Conservation (phyloP, 192 early-diverging fungal species). For the Mortierella antarctica region DNA sequence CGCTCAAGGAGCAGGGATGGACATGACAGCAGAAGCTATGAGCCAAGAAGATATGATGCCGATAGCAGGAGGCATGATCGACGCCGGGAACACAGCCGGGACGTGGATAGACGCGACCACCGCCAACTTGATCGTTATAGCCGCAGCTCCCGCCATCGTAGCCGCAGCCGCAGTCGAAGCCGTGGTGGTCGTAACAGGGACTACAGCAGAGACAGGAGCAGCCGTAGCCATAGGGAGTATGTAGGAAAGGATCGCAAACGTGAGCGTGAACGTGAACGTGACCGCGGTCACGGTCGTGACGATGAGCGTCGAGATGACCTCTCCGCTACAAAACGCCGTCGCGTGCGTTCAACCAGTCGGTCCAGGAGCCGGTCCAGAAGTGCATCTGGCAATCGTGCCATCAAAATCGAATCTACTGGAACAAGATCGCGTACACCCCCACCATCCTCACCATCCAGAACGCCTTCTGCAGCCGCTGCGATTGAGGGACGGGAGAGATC, state of each 20-base stretch:
- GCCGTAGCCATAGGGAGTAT: slow-evolving; percentile 16
- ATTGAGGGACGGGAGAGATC: background rate
- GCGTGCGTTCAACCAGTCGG: slow-evolving; percentile 18
- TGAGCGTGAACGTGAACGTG: slow-evolving; percentile 13
- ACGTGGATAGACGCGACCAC: slow-evolving; percentile 14
- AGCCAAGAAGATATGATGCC: slow-evolving; percentile 14
- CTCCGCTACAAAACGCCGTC: slow-evolving; percentile 15
- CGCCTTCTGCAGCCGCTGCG: slow-evolving; percentile 11
- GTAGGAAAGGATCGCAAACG: slow-evolving; percentile 27
- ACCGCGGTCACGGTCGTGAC: slow-evolving; percentile 10
- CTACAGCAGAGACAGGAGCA: slow-evolving; percentile 7
- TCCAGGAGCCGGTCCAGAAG: slow-evolving; percentile 34
- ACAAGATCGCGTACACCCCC: slow-evolving; percentile 5
- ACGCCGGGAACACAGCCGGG: slow-evolving; percentile 20
- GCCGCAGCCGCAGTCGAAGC: slow-evolving; percentile 39
- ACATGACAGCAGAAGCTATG: background rate
- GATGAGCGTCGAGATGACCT: slow-evolving; percentile 5
- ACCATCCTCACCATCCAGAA: slow-evolving; percentile 8
- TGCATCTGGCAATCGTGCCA: background rate
- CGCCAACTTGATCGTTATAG: slow-evolving; percentile 16
- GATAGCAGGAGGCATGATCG: slow-evolving; percentile 16
- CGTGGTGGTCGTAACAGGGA: slow-evolving; percentile 37
- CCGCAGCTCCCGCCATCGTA: slow-evolving; percentile 39
- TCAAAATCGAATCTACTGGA: background rate
- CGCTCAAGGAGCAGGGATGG: slow-evolving; percentile 37